Percentiles rank a stretch among this genome's conserved stretches.
Conservation (phyloP, 2,329 filamentous ascomycete genomes). For the Daldinia eschscholtzii region DNA sequence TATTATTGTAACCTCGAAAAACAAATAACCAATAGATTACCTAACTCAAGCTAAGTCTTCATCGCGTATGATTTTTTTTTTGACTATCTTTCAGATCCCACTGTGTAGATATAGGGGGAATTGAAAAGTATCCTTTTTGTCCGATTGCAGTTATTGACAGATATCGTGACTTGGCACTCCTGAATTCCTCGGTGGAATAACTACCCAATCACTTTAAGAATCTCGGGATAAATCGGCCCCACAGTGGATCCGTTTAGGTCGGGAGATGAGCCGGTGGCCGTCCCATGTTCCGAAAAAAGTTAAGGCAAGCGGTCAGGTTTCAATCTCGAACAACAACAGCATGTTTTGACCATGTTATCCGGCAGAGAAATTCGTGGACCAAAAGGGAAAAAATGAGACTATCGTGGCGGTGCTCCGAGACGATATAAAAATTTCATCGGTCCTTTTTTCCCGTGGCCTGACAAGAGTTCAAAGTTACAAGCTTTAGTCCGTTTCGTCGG, state of each 20-base stretch:
- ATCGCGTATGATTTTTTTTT: too few relatives aligned
- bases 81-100: not conserved
- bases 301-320: not conserved
- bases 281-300: not conserved
- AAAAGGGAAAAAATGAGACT: not conserved
- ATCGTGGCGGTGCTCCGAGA: slow-evolving; percentile 15
- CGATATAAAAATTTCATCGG: slow-evolving; percentile 31
- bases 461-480: slow-evolving; percentile 24
- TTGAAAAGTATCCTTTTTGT: not conserved
- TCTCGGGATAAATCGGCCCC: slow-evolving; percentile 42
- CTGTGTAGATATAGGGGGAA: not conserved
- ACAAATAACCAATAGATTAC: not conserved
- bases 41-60: too few relatives aligned
- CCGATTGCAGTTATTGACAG: not conserved
- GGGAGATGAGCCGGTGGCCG: slow-evolving; percentile 27
- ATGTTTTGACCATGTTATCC: slow-evolving; percentile 17
- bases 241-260: slow-evolving; percentile 24
- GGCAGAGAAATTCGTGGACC: not conserved
- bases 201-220: slow-evolving; percentile 16
- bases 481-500: slow-evolving; percentile 28
- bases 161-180: slow-evolving; percentile 32
- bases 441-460: slow-evolving; percentile 35
- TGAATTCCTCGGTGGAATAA: slow-evolving; percentile 7
- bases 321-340: slow-evolving; percentile 15
- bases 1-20: not conserved